Evolutionary conservation across 2,329 filamentous ascomycete genomes (phyloP).

Genomic region (Didymellaceae sp.): DNA sequence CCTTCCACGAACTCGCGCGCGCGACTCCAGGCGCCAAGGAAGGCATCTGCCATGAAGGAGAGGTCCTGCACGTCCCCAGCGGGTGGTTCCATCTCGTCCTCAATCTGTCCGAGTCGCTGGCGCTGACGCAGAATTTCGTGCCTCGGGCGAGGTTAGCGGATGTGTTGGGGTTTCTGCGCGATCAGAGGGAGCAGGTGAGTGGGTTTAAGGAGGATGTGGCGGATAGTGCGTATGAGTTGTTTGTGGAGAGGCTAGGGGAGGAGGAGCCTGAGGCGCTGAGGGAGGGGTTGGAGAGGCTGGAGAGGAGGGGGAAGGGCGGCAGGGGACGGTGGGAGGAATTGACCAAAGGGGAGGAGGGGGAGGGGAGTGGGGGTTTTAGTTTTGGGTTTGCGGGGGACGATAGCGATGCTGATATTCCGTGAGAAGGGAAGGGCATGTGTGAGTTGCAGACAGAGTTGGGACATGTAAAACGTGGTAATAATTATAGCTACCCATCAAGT

Average conservation of each 20-base stretch:
- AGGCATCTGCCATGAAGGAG: slow-evolving; percentile 81
- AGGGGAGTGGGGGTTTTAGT: slow-evolving; percentile 65
- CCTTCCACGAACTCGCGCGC: slow-evolving; percentile 85
- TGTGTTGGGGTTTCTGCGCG: slow-evolving; percentile 78
- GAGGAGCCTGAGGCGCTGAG: slow-evolving; percentile 69
- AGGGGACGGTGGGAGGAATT: slow-evolving; percentile 82
- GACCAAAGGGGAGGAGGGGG: slow-evolving; percentile 60
- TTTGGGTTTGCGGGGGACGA: slow-evolving; percentile 67
- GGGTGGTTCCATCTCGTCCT: slow-evolving; percentile 98
- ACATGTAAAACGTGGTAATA: no score
- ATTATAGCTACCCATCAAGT: slow-evolving; percentile 3
- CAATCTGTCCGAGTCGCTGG: slow-evolving; percentile 83
- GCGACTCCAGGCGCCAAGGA: slow-evolving; percentile 78
- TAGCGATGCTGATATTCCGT: slow-evolving; percentile 50
- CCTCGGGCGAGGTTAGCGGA: slow-evolving; percentile 74
- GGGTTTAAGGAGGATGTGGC: slow-evolving; percentile 77
- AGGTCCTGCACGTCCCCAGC: slow-evolving; percentile 89
- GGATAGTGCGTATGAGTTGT: slow-evolving; percentile 74
- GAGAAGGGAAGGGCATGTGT: slow-evolving; percentile 8
- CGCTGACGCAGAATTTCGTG: slow-evolving; percentile 95
- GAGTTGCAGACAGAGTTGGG: not conserved
- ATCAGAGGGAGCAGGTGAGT: slow-evolving; percentile 85
- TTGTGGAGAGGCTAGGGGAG: slow-evolving; percentile 70
- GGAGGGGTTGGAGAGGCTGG: slow-evolving; percentile 68
- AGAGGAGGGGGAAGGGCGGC: slow-evolving; percentile 70